phyloP scores from a whole-genome alignment of 208 protist species.

The Trypanosomatidae sp. region DNA sequence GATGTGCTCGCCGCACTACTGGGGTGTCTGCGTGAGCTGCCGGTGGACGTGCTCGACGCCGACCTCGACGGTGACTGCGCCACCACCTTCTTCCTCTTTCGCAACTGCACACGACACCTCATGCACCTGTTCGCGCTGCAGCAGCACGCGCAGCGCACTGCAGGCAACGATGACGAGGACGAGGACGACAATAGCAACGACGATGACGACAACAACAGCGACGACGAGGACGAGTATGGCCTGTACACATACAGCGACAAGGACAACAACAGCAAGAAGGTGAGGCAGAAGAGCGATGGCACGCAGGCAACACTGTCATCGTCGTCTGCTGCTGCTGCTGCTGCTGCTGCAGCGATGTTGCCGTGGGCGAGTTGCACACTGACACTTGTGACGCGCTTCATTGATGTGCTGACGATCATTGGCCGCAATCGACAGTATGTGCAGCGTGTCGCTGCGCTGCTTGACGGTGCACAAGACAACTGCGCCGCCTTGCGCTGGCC shows the following conservation, averaged over 20 bases:
- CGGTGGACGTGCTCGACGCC: constrained; percentile 53
- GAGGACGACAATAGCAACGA: not conserved
- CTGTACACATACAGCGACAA: not conserved
- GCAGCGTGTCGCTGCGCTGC: constrained; percentile 44
- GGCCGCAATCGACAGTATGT: constrained; percentile 64
- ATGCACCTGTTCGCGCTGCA: constrained; percentile 46
- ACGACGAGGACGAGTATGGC: not conserved
- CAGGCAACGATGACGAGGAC: not conserved
- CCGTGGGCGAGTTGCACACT: constrained; percentile 72
- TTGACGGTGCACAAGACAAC: constrained; percentile 50
- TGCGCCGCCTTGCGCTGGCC: constrained; percentile 65
- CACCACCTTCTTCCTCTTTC: constrained; percentile 77
- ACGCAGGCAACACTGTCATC: not conserved
- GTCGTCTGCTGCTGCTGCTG: constrained; percentile 1
- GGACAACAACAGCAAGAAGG: not conserved
- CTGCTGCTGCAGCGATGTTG: too few species aligned
- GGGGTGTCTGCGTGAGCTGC: constrained; percentile 59
- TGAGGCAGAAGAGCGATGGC: not conserved
- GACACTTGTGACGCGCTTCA: constrained; percentile 48
- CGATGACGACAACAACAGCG: not conserved
- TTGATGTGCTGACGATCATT: constrained; percentile 81
- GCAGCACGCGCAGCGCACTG: too few species aligned
- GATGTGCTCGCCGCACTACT: constrained; percentile 58
- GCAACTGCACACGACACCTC: constrained; percentile 71
- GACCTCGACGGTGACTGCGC: constrained; percentile 72